Conservation (phyloP, 306 rosid genomes). For the Pyrus bretschneideri region DNA sequence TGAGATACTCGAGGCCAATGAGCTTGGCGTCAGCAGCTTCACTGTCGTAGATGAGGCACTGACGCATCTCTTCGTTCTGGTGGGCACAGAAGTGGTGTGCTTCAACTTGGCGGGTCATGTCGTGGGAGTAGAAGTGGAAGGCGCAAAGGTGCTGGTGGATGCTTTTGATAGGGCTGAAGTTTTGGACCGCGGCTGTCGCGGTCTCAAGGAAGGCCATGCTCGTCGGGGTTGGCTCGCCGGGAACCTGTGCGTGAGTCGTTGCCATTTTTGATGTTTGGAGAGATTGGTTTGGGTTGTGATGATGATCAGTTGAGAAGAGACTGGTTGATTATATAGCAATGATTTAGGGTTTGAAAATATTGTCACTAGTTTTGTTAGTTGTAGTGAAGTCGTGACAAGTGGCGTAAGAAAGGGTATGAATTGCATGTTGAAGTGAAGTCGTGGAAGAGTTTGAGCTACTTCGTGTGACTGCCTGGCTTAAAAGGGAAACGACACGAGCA, state of each 20-base stretch:
- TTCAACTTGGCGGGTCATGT: conserved; percentile 82
- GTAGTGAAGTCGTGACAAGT: background rate
- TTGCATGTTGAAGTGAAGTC: conserved; percentile 13
- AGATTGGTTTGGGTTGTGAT: background rate
- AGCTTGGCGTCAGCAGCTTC: conserved; percentile 24
- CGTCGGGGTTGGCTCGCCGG: conserved; percentile 44
- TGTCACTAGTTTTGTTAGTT: too few relatives aligned
- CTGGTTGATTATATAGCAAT: background rate
- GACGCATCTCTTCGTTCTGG: conserved; percentile 74
- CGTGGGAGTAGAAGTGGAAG: conserved; percentile 64
- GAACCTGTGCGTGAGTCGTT: conserved; percentile 7
- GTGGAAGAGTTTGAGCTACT: background rate
- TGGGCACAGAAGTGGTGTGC: conserved; percentile 83
- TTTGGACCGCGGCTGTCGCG: conserved; percentile 52
- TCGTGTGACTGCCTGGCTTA: background rate
- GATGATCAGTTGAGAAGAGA: too few relatives aligned
- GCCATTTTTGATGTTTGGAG: conserved; percentile 19
- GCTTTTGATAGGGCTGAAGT: conserved; percentile 52
- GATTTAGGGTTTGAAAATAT: background rate
- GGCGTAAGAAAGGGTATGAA: background rate
- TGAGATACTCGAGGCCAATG: conserved; percentile 62
- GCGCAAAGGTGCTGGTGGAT: conserved; percentile 96
- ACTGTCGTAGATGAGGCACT: conserved; percentile 67
- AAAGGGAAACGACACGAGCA: too few relatives aligned
- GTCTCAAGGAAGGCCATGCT: conserved; percentile 46